phyloP scores from a whole-genome alignment of 768 basidiomycete genomes.

The Podaxis sp. region DNA sequence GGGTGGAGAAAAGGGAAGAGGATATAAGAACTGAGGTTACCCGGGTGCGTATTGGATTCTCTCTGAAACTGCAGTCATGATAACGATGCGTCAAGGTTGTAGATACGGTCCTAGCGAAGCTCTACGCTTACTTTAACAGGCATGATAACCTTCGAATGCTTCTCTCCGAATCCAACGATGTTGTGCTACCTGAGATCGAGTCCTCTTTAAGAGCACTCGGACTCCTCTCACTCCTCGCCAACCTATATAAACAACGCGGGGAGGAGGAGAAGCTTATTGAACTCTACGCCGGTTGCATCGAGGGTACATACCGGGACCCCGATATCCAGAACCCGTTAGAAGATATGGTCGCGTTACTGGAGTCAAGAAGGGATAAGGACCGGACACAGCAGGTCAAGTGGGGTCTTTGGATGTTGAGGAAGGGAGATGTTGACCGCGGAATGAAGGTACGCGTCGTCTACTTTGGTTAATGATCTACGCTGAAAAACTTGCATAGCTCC shows the following conservation, averaged over 20 bases:
- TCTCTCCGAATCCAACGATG: conserved; percentile 50
- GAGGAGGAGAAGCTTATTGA: conserved; percentile 64
- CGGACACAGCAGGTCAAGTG: conserved; percentile 59
- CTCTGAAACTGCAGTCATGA: background rate
- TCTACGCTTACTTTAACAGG: conserved; percentile 63
- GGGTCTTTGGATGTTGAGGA: conserved; percentile 73
- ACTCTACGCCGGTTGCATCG: conserved; percentile 62
- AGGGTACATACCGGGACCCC: conserved; percentile 53
- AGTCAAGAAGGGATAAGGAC: conserved; percentile 53
- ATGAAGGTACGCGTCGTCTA: conserved; percentile 50
- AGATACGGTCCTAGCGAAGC: conserved; percentile 79
- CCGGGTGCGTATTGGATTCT: background rate
- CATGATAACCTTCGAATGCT: conserved; percentile 60
- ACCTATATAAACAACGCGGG: conserved; percentile 55
- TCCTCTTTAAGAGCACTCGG: conserved; percentile 45
- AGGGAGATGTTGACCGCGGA: conserved; percentile 64
- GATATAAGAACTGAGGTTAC: conserved; percentile 12
- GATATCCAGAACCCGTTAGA: conserved; percentile 62
- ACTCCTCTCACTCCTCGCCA: conserved; percentile 60
- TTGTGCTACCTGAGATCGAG: conserved; percentile 64
- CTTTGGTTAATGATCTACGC: background rate
- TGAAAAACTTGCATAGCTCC: conserved; percentile 41
- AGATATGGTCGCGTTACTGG: conserved; percentile 57
- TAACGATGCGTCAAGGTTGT: conserved; percentile 47
- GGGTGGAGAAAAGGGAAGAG: conserved; percentile 29